phyloP scores from a whole-genome alignment of 257 asterid genomes.

The Rubia yunnanensis region DNA sequence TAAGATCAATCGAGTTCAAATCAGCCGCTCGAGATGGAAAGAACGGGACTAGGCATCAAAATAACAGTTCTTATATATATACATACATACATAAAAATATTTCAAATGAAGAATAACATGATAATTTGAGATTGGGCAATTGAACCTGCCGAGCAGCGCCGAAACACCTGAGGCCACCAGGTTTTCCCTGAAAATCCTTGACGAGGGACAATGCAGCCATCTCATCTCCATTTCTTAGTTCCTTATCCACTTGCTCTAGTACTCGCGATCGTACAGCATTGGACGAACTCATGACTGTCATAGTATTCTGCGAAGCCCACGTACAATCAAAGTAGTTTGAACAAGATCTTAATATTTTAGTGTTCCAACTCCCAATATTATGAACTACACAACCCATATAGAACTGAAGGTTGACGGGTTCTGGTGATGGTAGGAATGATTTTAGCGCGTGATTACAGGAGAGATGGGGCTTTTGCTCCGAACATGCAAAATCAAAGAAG shows the following conservation, averaged over 20 bases:
- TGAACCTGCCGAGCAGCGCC: constrained; percentile 86
- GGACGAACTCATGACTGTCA: constrained; percentile 13
- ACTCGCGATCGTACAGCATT: constrained; percentile 14
- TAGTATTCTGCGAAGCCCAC: constrained; percentile 12
- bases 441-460: neutral
- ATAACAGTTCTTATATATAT: no score
- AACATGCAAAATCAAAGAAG: no score
- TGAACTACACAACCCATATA: constrained; percentile 18
- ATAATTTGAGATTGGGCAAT: neutral
- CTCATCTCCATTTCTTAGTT: constrained; percentile 63
- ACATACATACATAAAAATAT: no score
- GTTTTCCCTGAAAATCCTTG: constrained; percentile 54
- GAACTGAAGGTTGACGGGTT: neutral
- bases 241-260: constrained; percentile 71
- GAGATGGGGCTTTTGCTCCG: neutral
- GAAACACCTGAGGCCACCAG: constrained; percentile 68
- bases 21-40: no score
- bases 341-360: neutral
- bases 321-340: neutral
- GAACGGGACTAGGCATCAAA: no score
- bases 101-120: neutral
- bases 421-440: neutral
- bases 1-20: no score
- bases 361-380: constrained; percentile 7
- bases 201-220: constrained; percentile 65